Evolutionary conservation across 768 basidiomycete species (phyloP).

Genomic region (Pisolithus albus): DNA sequence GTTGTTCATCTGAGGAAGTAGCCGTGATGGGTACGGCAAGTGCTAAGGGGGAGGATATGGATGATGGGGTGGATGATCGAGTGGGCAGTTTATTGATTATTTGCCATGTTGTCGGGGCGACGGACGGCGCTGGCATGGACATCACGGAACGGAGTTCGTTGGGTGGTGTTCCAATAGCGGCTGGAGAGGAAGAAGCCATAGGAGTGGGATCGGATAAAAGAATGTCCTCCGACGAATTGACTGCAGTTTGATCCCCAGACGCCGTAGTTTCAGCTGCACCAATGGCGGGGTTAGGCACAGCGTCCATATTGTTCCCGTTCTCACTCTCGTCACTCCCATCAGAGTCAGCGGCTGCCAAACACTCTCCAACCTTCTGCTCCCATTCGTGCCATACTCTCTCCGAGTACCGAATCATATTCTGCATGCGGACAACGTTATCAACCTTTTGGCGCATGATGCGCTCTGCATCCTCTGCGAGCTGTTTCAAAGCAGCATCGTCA

Average conservation of each 20-base stretch:
- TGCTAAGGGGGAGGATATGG: slow-evolving; percentile 81
- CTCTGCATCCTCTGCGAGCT: slow-evolving; percentile 83
- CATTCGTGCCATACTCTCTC: slow-evolving; percentile 98
- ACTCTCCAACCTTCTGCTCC: slow-evolving; percentile 80
- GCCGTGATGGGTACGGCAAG: slow-evolving; percentile 81
- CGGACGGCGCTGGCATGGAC: slow-evolving; percentile 34
- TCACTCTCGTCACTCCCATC: slow-evolving; percentile 45
- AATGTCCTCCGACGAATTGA: slow-evolving; percentile 20
- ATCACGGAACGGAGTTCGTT: slow-evolving; percentile 20
- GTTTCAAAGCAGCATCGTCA: slow-evolving; percentile 76
- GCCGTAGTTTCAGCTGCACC: slow-evolving; percentile 3
- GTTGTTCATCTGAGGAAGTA: slow-evolving; percentile 51
- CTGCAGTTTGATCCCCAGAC: slow-evolving; percentile 11
- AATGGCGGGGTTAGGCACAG: slow-evolving; percentile 18
- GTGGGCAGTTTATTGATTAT: slow-evolving; percentile 48
- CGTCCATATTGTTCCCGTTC: slow-evolving; percentile 28
- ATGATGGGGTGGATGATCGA: slow-evolving; percentile 82
- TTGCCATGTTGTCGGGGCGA: slow-evolving; percentile 41
- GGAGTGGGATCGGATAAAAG: slow-evolving; percentile 62
- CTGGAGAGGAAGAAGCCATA: slow-evolving; percentile 48
- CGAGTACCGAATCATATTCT: slow-evolving; percentile 93
- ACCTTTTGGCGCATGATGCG: slow-evolving; percentile 89
- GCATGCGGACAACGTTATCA: slow-evolving; percentile 91
- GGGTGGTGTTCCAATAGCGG: slow-evolving; percentile 10
- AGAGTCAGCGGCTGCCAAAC: slow-evolving; percentile 50